Percentiles rank a stretch among this genome's conserved stretches.
These are phyloP conservation scores for Schoenoplectus triqueter DNA, from an alignment of 202 grass and related monocot species.

Conservation along the genomic window DNA sequence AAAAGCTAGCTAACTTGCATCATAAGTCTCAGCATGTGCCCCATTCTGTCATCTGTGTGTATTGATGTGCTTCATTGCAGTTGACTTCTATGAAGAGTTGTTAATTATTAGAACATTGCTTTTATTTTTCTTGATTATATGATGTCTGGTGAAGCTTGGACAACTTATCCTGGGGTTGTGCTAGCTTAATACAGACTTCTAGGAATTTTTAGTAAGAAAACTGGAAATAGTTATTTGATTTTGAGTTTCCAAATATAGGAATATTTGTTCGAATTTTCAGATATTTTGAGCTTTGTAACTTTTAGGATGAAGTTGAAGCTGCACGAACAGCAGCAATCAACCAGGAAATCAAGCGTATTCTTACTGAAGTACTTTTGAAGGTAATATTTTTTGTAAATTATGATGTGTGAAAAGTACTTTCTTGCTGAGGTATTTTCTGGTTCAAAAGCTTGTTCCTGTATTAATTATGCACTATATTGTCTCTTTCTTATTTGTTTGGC, in stretches of 20 bases:
- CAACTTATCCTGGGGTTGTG: neutral
- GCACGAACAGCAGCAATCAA: constrained; percentile 64
- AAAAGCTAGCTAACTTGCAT: neutral
- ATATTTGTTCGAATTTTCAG: neutral
- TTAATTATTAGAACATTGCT: constrained; percentile 7
- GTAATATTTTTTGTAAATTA: constrained; percentile 48
- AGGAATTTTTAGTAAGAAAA: neutral
- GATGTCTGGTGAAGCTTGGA: constrained; percentile 9
- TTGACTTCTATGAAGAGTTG: neutral
- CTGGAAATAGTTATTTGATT: neutral
- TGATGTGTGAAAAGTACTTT: constrained; percentile 13
- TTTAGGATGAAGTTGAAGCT: constrained; percentile 82
- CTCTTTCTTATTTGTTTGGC: constrained; percentile 27
- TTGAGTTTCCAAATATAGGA: constrained; percentile 8
- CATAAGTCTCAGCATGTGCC: neutral
- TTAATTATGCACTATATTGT: constrained; percentile 21
- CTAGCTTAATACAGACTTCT: constrained; percentile 3
- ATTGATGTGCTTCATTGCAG: constrained; percentile 5
- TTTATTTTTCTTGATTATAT: constrained; percentile 7
- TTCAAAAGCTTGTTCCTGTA: neutral
- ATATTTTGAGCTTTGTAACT: constrained; percentile 28
- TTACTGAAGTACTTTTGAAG: constrained; percentile 97
- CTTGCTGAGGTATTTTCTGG: constrained; percentile 2
- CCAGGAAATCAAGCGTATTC: constrained; percentile 91
- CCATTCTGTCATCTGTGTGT: neutral